Base-by-base conservation (phyloP, 108 stramenopile genomes). In the Pseudonitzschia pungens region DNA sequence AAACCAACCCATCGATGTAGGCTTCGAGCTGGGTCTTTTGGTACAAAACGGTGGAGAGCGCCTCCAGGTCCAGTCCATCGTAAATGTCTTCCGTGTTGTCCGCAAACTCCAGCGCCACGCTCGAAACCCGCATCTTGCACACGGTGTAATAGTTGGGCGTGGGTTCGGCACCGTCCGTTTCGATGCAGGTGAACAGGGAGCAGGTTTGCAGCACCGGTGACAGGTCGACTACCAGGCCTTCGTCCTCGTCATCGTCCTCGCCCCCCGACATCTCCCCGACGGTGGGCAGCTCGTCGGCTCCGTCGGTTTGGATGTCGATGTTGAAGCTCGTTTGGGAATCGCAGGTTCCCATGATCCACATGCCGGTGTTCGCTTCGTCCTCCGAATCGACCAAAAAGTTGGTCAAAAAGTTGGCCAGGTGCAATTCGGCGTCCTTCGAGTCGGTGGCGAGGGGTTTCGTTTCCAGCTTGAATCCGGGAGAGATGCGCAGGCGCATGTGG, bases 161-260 rank as follows among this genome's bases (percentile, higher is more conserved):
- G 3, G 59, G 18, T 48, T 54, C 68, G 16, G 69, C 51, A 29
- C 50, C 31, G 36, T 77, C 70, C 12, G 48, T 41, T 54, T 73
- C 81, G 56, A 86, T 71, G 48, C 69, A 64, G 26, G 84, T 88
- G 56, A 79, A 88, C 21, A 82, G 83, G 54, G 81, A 69, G 42
- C 84, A 82, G 8, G 74, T 74, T 64, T 88, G 87, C 12, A 88
- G 28, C 18, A 79, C 69, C 0, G 87, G 84, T 45, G 70, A 70
- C 10, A 79, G 20, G 18, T 57, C 41, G 9, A 88, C 74, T 41
- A n/a, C n/a, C n/a, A n/a, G n/a, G n/a, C n/a, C n/a, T n/a, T n/a
- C n/a, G n/a, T n/a, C n/a, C n/a, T n/a, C n/a, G n/a, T n/a, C n/a
- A n/a, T n/a, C n/a, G n/a, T 73, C 71, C 8, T 76, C 80, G 41